phyloP scores from a whole-genome alignment of 306 rosid genomes.

The Prunus kanzakura region DNA sequence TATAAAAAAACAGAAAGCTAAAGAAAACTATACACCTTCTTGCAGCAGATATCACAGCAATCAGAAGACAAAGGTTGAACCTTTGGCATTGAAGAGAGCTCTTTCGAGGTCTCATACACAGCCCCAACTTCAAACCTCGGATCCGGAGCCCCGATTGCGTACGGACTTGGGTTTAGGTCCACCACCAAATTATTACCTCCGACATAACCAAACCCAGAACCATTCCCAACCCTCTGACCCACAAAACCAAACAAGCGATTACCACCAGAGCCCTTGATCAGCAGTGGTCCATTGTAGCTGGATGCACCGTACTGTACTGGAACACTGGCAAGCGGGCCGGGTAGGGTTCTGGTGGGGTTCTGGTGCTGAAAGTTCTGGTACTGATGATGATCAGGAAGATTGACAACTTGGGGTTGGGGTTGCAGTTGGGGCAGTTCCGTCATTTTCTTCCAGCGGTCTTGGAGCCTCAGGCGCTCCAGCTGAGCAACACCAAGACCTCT shows the following conservation, averaged over 20 bases:
- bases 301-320: conserved; percentile 41
- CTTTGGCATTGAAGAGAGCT: conserved; percentile 93
- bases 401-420: not conserved
- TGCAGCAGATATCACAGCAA: conserved; percentile 42
- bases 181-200: conserved; percentile 16
- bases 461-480: conserved; percentile 54
- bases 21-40: conserved; percentile 50
- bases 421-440: conserved; percentile 26
- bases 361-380: conserved; percentile 21
- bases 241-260: conserved; percentile 10
- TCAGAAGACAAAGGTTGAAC: conserved; percentile 17
- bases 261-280: conserved; percentile 12
- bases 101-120: conserved; percentile 55
- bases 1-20: not conserved
- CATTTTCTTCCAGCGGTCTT: conserved; percentile 42
- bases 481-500: conserved; percentile 73
- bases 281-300: conserved; percentile 18
- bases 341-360: conserved; percentile 3
- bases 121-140: conserved; percentile 23
- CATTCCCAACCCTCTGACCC: conserved; percentile 16
- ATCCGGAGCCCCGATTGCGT: conserved; percentile 27
- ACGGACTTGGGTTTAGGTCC: conserved; percentile 21
- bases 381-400: not conserved
- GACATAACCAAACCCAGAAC: conserved; percentile 17
- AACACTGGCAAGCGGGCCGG: conserved; percentile 18